Percentiles rank a stretch among this genome's conserved stretches.
Evolutionary conservation across 2,329 filamentous ascomycete species (phyloP).

Genomic region (Botryotinia narcissicola): DNA sequence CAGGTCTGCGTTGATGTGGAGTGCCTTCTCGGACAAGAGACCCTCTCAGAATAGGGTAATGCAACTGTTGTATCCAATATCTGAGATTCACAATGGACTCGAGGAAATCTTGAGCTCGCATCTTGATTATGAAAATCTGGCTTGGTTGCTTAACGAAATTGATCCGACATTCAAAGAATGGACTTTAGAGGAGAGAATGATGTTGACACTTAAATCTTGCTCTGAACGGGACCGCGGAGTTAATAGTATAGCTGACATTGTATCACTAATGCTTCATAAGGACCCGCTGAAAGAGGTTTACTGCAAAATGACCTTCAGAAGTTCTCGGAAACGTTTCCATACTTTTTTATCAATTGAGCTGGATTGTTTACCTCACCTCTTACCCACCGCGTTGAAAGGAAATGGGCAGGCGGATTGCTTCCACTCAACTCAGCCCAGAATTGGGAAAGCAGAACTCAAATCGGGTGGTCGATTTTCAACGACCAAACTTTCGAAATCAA

Average conservation of each 20-base stretch:
- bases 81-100: background rate
- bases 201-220: background rate
- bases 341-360: no score
- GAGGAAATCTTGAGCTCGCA: accelerated
- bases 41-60: accelerated
- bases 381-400: no score
- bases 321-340: no score
- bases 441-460: background rate
- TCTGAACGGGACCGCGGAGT: no score
- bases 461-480: background rate
- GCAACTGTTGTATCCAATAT: background rate
- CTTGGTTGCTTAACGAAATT: background rate
- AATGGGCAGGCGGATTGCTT: accelerated
- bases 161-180: background rate
- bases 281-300: no score
- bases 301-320: no score
- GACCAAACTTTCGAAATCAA: accelerated
- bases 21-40: no score
- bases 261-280: no score
- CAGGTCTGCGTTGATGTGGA: background rate
- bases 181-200: background rate
- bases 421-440: background rate
- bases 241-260: no score
- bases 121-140: accelerated
- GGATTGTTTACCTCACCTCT: no score